These are phyloP conservation scores for Staphylotrichum tortipilum DNA, from an alignment of 495 filamentous ascomycete species.

Conservation along the genomic window DNA sequence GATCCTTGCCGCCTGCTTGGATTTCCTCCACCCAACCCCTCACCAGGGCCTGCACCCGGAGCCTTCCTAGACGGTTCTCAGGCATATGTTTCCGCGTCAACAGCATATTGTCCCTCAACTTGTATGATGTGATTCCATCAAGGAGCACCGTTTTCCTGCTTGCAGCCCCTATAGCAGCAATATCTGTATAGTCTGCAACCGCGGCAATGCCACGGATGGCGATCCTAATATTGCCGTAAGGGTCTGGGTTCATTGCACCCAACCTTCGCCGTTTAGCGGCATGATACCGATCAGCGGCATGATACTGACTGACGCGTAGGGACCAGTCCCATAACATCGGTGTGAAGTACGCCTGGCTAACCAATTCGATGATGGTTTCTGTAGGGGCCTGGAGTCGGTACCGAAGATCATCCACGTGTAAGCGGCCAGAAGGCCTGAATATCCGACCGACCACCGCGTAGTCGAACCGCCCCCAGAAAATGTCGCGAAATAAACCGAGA, in stretches of 20 bases:
- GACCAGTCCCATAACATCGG: too few relatives aligned
- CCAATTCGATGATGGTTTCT: neutral
- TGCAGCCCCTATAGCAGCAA: neutral
- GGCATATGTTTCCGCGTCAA: too few relatives aligned
- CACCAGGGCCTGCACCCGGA: neutral
- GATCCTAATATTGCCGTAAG: too few relatives aligned
- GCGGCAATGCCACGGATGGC: neutral
- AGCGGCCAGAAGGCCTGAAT: neutral
- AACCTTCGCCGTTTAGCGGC: too few relatives aligned
- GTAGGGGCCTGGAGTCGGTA: neutral
- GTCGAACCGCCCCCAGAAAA: neutral
- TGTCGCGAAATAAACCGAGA: too few relatives aligned
- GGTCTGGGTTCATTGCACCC: too few relatives aligned
- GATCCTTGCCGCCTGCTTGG: neutral
- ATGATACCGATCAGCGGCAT: too few relatives aligned
- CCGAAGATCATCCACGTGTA: neutral
- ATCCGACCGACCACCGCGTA: neutral
- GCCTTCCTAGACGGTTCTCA: too few relatives aligned
- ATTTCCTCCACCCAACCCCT: neutral
- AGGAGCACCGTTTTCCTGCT: neutral
- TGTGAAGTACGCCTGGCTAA: neutral
- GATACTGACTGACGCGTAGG: too few relatives aligned
- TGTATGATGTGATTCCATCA: neutral
- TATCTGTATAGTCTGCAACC: neutral
- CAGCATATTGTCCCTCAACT: too few relatives aligned